phyloP scores from a whole-genome alignment of 805 yeast species.

The Schwanniomyces sp. region DNA sequence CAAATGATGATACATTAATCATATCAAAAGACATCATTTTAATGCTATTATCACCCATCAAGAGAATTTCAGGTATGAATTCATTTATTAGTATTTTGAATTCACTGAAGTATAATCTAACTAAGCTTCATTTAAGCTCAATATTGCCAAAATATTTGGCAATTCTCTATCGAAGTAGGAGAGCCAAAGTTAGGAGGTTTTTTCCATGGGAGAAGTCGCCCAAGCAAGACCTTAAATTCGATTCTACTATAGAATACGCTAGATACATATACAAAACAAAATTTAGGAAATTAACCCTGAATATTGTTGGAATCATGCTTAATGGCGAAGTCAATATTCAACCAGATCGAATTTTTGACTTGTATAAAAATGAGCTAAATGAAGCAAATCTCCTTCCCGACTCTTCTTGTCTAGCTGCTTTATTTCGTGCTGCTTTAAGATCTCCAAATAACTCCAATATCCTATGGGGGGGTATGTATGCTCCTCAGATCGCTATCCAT shows the following conservation, averaged over 20 bases:
- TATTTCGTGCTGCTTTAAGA: conserved; percentile 48
- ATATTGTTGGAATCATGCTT: conserved; percentile 33
- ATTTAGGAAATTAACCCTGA: conserved; percentile 21
- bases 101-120: conserved; percentile 7
- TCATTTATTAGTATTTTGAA: conserved; percentile 14
- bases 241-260: conserved; percentile 20
- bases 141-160: conserved; percentile 30
- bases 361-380: conserved; percentile 27
- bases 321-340: conserved; percentile 32
- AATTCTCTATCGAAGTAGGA: conserved; percentile 16
- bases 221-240: not conserved
- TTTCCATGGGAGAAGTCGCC: not conserved
- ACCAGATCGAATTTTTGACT: conserved; percentile 25
- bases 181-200: conserved; percentile 1
- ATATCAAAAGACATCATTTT: conserved; percentile 33
- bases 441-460: conserved; percentile 17
- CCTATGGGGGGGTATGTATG: conserved; percentile 51
- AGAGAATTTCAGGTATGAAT: conserved; percentile 21
- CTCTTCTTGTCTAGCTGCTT: conserved; percentile 35
- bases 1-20: conserved; percentile 17
- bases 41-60: conserved; percentile 29
- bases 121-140: conserved; percentile 13
- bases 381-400: conserved; percentile 19
- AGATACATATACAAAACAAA: conserved; percentile 22
- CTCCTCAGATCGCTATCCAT: conserved; percentile 59